Evolutionary conservation across 2,329 filamentous ascomycete species (phyloP).

Genomic region (Penicillium corylophilum): DNA sequence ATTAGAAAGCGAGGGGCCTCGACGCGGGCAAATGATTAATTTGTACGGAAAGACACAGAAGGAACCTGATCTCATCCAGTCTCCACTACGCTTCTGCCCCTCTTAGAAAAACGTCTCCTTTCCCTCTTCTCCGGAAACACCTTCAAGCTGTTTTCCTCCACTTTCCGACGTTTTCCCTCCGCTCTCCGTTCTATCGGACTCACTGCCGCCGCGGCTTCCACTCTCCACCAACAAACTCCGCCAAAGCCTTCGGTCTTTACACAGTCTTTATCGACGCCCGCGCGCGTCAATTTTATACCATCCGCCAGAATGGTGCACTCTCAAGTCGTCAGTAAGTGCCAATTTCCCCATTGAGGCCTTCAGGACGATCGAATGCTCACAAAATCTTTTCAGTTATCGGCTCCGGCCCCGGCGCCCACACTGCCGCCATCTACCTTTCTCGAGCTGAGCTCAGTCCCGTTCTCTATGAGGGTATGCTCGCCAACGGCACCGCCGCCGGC

Average conservation of each 20-base stretch:
- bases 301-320: slow-evolving; percentile 73
- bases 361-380: slow-evolving; percentile 17
- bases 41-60: slow-evolving; percentile 14
- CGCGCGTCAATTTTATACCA: slow-evolving; percentile 41
- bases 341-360: slow-evolving; percentile 12
- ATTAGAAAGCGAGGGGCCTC: slow-evolving; percentile 25
- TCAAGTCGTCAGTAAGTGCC: slow-evolving; percentile 78
- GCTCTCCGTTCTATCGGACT: slow-evolving; percentile 71
- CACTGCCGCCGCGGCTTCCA: slow-evolving; percentile 69
- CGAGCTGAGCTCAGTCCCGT: slow-evolving; percentile 93
- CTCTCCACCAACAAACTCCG: slow-evolving; percentile 61
- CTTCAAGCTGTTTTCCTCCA: slow-evolving; percentile 92
- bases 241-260: slow-evolving; percentile 37
- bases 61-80: slow-evolving; percentile 18
- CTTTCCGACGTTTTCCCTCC: slow-evolving; percentile 64
- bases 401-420: slow-evolving; percentile 96
- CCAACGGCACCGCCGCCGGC: slow-evolving; percentile 92
- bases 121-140: slow-evolving; percentile 33
- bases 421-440: slow-evolving; percentile 92
- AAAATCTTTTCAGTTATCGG: slow-evolving; percentile 63
- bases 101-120: slow-evolving; percentile 13
- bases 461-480: slow-evolving; percentile 96
- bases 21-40: slow-evolving; percentile 24
- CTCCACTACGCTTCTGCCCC: slow-evolving; percentile 17
- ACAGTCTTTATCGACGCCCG: slow-evolving; percentile 37